Evolutionary conservation across 768 basidiomycete species (phyloP).

Genomic region (Rhodotorula toruloides): DNA sequence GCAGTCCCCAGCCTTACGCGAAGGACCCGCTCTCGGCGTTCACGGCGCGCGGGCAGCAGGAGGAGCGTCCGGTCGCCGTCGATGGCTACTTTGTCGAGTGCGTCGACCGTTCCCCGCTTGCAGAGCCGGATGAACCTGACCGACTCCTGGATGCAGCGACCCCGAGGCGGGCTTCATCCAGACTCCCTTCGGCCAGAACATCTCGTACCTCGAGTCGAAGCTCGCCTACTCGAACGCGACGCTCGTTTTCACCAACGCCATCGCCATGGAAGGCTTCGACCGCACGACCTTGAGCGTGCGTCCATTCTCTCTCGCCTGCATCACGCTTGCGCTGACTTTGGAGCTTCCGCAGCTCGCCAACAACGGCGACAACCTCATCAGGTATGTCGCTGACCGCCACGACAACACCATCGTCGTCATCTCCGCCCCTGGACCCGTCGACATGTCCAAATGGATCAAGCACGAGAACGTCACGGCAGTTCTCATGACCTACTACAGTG

Average conservation of each 20-base stretch:
- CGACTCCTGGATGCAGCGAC: conserved; percentile 1
- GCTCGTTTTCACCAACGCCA: conserved; percentile 34
- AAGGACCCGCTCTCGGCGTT: conserved; percentile 46
- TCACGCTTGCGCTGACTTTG: neutral
- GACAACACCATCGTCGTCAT: conserved; percentile 42
- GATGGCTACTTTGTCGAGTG: conserved; percentile 31
- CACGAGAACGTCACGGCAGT: conserved; percentile 36
- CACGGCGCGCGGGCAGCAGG: conserved; percentile 38
- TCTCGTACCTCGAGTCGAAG: conserved; percentile 29
- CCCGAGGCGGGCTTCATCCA: conserved; percentile 3
- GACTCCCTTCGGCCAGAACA: conserved; percentile 4
- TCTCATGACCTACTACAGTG: conserved; percentile 21
- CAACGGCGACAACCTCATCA: conserved; percentile 41
- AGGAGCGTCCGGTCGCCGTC: conserved; percentile 4
- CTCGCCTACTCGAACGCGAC: conserved; percentile 14
- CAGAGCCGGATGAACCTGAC: neutral
- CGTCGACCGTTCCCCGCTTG: neutral
- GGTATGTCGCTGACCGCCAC: conserved; percentile 39
- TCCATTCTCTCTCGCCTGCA: too few species aligned
- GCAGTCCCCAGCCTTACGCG: conserved; percentile 42
- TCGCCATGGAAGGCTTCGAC: conserved; percentile 39
- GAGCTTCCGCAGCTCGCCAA: conserved; percentile 16
- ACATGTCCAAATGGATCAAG: conserved; percentile 55
- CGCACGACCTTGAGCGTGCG: conserved; percentile 28
- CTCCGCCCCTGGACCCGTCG: conserved; percentile 50